These are phyloP conservation scores for Boehmeria nivea DNA, from an alignment of 306 rosid genomes.

Conservation along the genomic window DNA sequence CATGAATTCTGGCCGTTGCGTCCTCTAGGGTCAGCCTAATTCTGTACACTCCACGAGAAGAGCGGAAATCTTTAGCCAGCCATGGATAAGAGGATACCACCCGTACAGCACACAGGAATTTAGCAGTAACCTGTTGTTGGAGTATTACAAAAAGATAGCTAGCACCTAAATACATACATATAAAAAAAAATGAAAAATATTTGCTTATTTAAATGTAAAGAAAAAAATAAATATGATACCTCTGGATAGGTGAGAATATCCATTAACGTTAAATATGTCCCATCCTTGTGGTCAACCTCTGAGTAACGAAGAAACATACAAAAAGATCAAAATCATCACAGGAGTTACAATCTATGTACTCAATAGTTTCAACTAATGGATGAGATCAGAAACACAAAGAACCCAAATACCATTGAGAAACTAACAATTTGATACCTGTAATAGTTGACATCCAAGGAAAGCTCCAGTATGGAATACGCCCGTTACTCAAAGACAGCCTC, in stretches of 20 bases:
- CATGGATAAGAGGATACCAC: slow-evolving; percentile 48
- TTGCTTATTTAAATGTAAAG: neutral
- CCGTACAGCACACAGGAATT: slow-evolving; percentile 57
- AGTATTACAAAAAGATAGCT: neutral
- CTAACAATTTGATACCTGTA: slow-evolving; percentile 44
- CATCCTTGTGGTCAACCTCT: slow-evolving; percentile 35
- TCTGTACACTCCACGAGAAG: slow-evolving; percentile 30
- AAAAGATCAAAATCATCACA: slow-evolving; percentile 8
- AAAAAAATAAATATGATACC: slow-evolving; percentile 28
- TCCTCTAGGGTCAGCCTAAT: slow-evolving; percentile 67
- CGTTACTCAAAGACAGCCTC: slow-evolving; percentile 19
- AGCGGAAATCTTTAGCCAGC: slow-evolving; percentile 25
- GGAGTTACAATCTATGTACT: neutral
- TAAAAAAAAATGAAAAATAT: neutral
- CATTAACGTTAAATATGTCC: slow-evolving; percentile 40
- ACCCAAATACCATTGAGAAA: neutral
- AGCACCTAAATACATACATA: neutral
- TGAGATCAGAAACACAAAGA: too few species aligned
- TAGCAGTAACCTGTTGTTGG: slow-evolving; percentile 42
- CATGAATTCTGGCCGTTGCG: slow-evolving; percentile 74
- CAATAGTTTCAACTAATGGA: neutral
- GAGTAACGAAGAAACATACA: slow-evolving; percentile 14
- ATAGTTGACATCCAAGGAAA: slow-evolving; percentile 30
- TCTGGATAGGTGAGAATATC: slow-evolving; percentile 44
- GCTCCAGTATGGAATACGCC: slow-evolving; percentile 36